Base-by-base conservation (phyloP, 1,284 basidiomycete species). In the Sporisorium exsertum region DNA sequence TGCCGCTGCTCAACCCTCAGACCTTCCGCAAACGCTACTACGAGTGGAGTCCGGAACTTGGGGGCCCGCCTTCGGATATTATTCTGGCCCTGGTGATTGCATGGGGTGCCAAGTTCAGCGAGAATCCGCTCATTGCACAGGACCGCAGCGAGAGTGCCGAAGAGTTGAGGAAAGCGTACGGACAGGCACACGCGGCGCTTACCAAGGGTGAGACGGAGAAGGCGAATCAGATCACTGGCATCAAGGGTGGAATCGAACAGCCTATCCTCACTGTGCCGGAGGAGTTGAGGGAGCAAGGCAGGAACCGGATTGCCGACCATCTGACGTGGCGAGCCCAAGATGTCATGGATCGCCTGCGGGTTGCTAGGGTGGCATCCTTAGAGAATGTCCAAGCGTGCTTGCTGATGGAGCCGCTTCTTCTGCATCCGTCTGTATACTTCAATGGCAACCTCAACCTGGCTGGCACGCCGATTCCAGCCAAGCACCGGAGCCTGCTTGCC, bases 21-120 rank as follows among this genome's bases (percentile, higher is more conserved):
- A 56, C 56, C 8, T 81, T 80, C 55, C 62, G 64, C 43, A 65
- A 69, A 59, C 57, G 67, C 37, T 80, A 68, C 58, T 73, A 71
- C 50, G 66, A 75, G 37, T 61, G 64, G 7, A 56, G 61, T 20
- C 40, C 64, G 26, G 76, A 80, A 49, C 47, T 72, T 0, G 75
- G 79, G 53, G 72, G 71, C 13, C 51, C 77, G 16, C 70, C 79
- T 2, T 89, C 93, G 64, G 91, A 92, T 47, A 90, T 92, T 3
- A 88, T 95, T 18, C 88, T 96, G 42, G 94, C 94, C 5, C 92
- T 92, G 0, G 91, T 95, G n/a, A 88, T 97, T 52, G 93, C 94
- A 0, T 95, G 93, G 91, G 94, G 94, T 22, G 91, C 93, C 46
- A 94, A 94, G 80, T 96, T 96, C 85, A 93, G 92, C 12, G 93